Evolutionary conservation across 2,329 filamentous ascomycete genomes (phyloP).

Genomic region (Colletotrichum sp.): DNA sequence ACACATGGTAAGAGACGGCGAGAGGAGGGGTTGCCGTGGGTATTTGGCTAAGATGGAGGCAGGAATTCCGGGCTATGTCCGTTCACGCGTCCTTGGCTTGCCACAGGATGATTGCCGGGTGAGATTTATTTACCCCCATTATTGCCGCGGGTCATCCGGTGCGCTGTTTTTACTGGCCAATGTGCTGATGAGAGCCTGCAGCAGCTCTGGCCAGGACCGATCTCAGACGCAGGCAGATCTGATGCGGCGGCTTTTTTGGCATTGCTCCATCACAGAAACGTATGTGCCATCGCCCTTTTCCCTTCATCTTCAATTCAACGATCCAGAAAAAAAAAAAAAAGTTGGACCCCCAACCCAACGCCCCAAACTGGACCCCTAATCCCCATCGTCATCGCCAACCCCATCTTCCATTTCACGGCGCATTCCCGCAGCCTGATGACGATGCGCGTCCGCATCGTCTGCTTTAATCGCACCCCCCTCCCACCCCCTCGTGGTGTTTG

Average conservation of each 20-base stretch:
- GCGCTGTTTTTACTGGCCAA: neutral
- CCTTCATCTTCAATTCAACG: neutral
- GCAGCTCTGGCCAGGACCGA: conserved; percentile 49
- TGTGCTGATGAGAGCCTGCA: conserved; percentile 19
- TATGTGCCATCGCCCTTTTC: conserved; percentile 30
- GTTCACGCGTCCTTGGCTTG: conserved; percentile 62
- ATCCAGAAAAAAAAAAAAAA: neutral
- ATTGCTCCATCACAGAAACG: conserved; percentile 61
- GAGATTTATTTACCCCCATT: neutral
- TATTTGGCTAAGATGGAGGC: neutral
- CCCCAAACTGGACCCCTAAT: neutral
- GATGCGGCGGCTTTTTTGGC: conserved; percentile 62
- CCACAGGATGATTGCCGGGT: conserved; percentile 62
- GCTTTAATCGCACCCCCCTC: neutral
- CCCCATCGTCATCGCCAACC: neutral
- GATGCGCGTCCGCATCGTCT: neutral
- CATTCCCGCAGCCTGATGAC: neutral
- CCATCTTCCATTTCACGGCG: neutral
- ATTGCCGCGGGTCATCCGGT: neutral
- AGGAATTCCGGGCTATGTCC: conserved; percentile 67
- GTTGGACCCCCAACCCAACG: neutral
- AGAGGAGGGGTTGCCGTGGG: neutral
- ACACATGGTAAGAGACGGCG: conserved; percentile 11
- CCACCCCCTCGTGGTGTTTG: neutral
- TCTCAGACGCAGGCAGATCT: conserved; percentile 52